Evolutionary conservation across 2,329 filamentous ascomycete species (phyloP), one percentile per base, ranked within the genome.

Genomic region (Aspergillus sp.): DNA sequence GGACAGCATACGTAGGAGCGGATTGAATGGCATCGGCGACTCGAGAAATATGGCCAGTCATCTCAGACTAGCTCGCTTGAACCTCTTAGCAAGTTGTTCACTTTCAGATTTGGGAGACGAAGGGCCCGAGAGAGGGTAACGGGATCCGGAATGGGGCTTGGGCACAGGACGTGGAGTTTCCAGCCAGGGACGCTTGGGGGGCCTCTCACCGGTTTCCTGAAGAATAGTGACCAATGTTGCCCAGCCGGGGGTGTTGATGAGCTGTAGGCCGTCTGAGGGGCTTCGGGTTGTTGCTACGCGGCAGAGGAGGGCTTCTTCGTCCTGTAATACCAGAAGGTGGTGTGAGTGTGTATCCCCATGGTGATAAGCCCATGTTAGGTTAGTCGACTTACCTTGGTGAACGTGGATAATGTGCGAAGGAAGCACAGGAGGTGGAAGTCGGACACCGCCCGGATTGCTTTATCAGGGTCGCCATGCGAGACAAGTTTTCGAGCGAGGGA

Each of bases 361-460:
- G 11, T 13, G 38, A 52, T 38, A 9, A 38, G 13, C 15, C 38
- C 19, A 30, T 3, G n/a, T 9, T 43, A 19, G 23, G 19, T 49
- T 48, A 45, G 11, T 41, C 15, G 43, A 77, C 82, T 72, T 81
- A 97, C 95, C 88, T 96, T 92, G 75, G 87, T 92, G 45, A 99
- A 83, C 45, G 96, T 88, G 47, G 88, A 89, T 79, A 97, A 87
- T 48, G 86, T 85, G 72, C 91, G 90, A 62, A 99, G 83, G 79
- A 92, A 98, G 77, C 87, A 90, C n/a, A 99, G 83, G 17, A 98
- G 83, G 75, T 99, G 95, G 77, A 99, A 99, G 78, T 98, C 93
- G 7, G 93, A 97, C 13, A 97, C 84, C 25, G 88, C 87, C 43
- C 87, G 82, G 31, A 90, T 85, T 15, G 86, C 87, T 64, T 87